Conservation (phyloP, 495 filamentous ascomycete genomes). For the Choiromyces venosus region DNA sequence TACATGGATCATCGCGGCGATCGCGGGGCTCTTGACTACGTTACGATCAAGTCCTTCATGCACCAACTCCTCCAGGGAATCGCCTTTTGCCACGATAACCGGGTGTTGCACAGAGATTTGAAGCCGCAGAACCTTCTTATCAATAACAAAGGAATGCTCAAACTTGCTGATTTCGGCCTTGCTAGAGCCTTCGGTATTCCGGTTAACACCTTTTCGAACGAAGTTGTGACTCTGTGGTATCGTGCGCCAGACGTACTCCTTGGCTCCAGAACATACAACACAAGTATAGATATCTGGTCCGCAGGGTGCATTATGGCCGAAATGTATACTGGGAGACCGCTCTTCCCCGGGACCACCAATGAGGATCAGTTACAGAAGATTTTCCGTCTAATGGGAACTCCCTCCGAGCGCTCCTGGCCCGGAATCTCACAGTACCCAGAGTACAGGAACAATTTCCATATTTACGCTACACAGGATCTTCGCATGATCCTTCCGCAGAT, state of each 20-base stretch:
- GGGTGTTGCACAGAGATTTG: constrained; percentile 89
- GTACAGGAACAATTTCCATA: constrained; percentile 88
- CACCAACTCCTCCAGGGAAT: constrained; percentile 89
- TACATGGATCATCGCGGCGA: constrained; percentile 93
- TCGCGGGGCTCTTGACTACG: constrained; percentile 72
- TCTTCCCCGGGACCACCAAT: constrained; percentile 93
- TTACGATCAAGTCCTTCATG: constrained; percentile 96
- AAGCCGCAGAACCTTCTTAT: constrained; percentile 95
- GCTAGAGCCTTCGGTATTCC: constrained; percentile 93
- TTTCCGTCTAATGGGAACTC: constrained; percentile 95
- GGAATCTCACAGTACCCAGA: constrained; percentile 85
- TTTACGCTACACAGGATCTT: constrained; percentile 91
- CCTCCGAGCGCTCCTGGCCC: constrained; percentile 86
- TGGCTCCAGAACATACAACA: constrained; percentile 88
- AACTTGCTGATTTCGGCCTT: constrained; percentile 91
- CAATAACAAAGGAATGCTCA: constrained; percentile 83
- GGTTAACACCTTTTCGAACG: constrained; percentile 96
- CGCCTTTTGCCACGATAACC: constrained; percentile 93
- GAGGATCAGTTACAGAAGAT: constrained; percentile 94
- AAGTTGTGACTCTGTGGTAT: constrained; percentile 96
- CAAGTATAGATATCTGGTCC: constrained; percentile 96
- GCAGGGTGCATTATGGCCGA: constrained; percentile 98
- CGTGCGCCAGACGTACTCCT: constrained; percentile 89
- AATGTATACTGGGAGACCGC: constrained; percentile 88
- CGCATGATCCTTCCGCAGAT: constrained; percentile 81